Base-by-base conservation (phyloP, 192 early-diverging fungal species). In the Coemansia sp. region DNA sequence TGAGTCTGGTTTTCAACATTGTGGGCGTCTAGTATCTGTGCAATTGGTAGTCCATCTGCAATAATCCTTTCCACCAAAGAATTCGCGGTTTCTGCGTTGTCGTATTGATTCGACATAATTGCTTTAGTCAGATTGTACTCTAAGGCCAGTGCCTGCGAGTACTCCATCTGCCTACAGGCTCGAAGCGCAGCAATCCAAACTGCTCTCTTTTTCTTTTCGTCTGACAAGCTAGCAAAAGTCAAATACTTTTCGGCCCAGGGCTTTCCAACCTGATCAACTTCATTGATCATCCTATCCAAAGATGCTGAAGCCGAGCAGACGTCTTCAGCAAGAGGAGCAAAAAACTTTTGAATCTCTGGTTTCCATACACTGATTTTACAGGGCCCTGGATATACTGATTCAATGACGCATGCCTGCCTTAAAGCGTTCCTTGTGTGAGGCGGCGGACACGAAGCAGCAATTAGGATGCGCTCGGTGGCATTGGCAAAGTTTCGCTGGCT, bases 401-500 rank as follows among this genome's bases (percentile, higher is more conserved):
- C 73, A 0, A 59, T 64, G 0, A 65, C 34, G 42, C 58, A 76
- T 14, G 73, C 62, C 38, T 76, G 69, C 49, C 73, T 59, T 44
- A 76, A 27, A 0, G 73, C 73, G 15, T 61, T 56, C 21, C 73
- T 62, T 3, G 73, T 76, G 13, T 62, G 60, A 10, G 73, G 73
- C 11, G 73, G 73, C 14, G 73, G 73, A 49, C 73, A 76, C 15
- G 73, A 76, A 0, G 73, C 73, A 0, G 73, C 73, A 4, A 76
- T 27, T n/a, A 76, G 46, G 25, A 76, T 69, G 17, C 59, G 55
- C 27, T 66, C 60, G 30, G 44, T 59, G 19, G 62, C 40, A 0
- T 40, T 18, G 1, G 52, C 64, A n/a, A 66, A 46, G 9, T 57
- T 59, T 51, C 73, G 59, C 14, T 69, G 73, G 22, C 46, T 59